Percentiles rank a stretch among this genome's conserved stretches.
Evolutionary conservation across 768 basidiomycete genomes (phyloP).

Genomic region (Punctularia strigosozonata): DNA sequence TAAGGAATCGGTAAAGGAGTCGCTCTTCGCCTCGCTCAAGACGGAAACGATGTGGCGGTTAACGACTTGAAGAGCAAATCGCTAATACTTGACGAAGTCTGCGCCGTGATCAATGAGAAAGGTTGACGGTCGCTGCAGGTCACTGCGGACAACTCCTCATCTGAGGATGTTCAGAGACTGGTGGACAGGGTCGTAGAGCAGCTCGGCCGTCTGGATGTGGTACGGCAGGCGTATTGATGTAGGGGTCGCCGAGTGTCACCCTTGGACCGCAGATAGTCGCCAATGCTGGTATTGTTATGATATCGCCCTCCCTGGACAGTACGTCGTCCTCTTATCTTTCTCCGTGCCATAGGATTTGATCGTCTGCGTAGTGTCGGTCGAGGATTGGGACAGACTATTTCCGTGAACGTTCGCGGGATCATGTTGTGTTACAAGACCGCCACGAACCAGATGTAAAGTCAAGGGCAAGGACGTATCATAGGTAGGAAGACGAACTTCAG

Average conservation of each 20-base stretch:
- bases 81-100: slow-evolving; percentile 5
- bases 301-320: slow-evolving; percentile 1
- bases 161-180: slow-evolving; percentile 29
- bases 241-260: neutral
- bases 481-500: neutral
- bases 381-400: neutral
- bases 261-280: slow-evolving; percentile 14
- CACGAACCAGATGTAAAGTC: slow-evolving; percentile 5
- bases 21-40: slow-evolving; percentile 14
- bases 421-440: slow-evolving; percentile 3
- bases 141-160: slow-evolving; percentile 27
- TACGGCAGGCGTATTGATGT: slow-evolving; percentile 14
- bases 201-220: slow-evolving; percentile 36
- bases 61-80: slow-evolving; percentile 8
- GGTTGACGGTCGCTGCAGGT: slow-evolving; percentile 14
- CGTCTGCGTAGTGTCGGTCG: neutral
- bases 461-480: slow-evolving; percentile 4
- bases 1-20: slow-evolving; percentile 16
- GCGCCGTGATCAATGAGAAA: slow-evolving; percentile 7
- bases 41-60: slow-evolving; percentile 12
- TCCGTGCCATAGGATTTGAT: neutral
- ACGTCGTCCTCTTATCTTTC: neutral
- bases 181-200: slow-evolving; percentile 17
- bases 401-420: neutral
- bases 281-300: slow-evolving; percentile 12